Evolutionary conservation across 78 protist genomes (phyloP), one percentile per base, ranked within the genome.

Genomic region (Dictyostelium intermedium): DNA sequence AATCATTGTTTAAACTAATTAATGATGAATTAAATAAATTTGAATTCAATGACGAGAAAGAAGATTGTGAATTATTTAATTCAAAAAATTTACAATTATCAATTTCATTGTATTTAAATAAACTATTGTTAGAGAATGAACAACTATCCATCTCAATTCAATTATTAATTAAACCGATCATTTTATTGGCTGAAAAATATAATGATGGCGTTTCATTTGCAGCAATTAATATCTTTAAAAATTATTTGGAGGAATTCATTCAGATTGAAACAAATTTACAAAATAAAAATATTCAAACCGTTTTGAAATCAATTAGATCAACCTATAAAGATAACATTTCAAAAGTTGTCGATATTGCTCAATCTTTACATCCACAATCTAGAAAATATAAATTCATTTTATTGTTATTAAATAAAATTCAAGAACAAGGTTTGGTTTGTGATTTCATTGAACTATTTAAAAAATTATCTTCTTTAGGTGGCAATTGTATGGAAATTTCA

Each of bases 401-500:
- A 10, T 6, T 53, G 5, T 32, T 89, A 16, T 34, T 89, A 18
- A 35, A 89, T 39, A 89, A 89, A 79, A 89, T 89, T 35, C 47
- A 25, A 14, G 72, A n/a, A 27, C 18, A 9, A 37, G 37, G 83
- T 37, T 27, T 78, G 0, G 87, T 80, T n/a, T 16, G 61, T 30
- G 82, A 78, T 25, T 89, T 61, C 20, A 32, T 70, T n/a, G 94
- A 89, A 3, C 81, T 10, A 25, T 74, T 89, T 32, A 78, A 89
- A 32, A 78, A 89, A 50, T 39, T 89, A 27, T 89, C 94, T 1
- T n/a, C 10, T 0, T 14, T 80, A 0, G 43, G 81, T 43, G 94
- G 94, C 9, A 16, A 32, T 16, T 32, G 53, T 25, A 89, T 89
- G 85, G 94, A 89, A 8, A 89, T 89, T 50, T 89, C 94, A 13